Evolutionary conservation across 805 yeast genomes (phyloP).

Genomic region (Metschnikowia sp.): DNA sequence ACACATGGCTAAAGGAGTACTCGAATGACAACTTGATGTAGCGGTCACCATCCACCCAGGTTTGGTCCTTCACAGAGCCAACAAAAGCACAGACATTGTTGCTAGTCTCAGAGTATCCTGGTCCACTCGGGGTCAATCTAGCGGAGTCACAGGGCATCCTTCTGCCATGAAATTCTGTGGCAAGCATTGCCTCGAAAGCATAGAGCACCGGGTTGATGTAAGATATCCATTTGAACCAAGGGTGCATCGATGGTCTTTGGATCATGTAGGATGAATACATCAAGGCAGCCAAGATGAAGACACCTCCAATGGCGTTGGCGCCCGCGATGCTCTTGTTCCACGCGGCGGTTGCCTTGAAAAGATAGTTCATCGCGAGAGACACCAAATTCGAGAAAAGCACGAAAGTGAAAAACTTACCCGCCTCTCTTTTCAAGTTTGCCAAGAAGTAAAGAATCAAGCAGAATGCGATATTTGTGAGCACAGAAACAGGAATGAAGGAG

Average conservation of each 20-base stretch:
- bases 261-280: constrained; percentile 32
- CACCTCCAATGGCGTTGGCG: constrained; percentile 55
- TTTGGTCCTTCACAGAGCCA: constrained; percentile 16
- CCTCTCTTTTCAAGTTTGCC: constrained; percentile 46
- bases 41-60: constrained; percentile 27
- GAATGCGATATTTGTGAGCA: constrained; percentile 43
- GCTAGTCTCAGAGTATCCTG: constrained; percentile 17
- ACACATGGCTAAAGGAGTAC: constrained; percentile 38
- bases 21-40: constrained; percentile 32
- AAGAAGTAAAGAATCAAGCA: constrained; percentile 54
- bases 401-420: constrained; percentile 54
- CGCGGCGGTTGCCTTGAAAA: constrained; percentile 53
- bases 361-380: constrained; percentile 51
- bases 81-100: constrained; percentile 15
- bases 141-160: constrained; percentile 23
- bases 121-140: constrained; percentile 25
- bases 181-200: constrained; percentile 27
- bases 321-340: constrained; percentile 50
- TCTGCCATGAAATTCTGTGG: constrained; percentile 31
- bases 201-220: constrained; percentile 33
- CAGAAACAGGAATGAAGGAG: constrained; percentile 31
- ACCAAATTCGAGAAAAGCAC: constrained; percentile 45
- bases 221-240: constrained; percentile 37
- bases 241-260: constrained; percentile 33
- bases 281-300: constrained; percentile 33